These are phyloP conservation scores for Fusarium nelsonii DNA, from an alignment of 2,329 filamentous ascomycete species.

Conservation along the genomic window DNA sequence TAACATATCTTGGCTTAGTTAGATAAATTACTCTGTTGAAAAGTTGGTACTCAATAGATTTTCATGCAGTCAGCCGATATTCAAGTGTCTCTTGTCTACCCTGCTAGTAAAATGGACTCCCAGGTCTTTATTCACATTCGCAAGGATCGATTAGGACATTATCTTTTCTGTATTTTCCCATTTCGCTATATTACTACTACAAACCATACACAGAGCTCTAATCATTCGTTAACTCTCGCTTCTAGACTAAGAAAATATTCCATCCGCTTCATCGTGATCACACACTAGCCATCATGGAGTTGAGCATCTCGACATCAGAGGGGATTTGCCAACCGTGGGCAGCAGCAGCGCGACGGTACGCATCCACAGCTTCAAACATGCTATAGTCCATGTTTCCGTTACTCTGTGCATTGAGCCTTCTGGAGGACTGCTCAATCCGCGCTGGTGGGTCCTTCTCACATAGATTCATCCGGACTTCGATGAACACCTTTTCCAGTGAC, in stretches of 20 bases:
- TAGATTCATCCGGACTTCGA: conserved; percentile 85
- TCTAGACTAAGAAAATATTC: no score
- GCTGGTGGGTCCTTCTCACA: conserved; percentile 79
- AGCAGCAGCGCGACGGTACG: conserved; percentile 74
- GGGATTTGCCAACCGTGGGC: conserved; percentile 81
- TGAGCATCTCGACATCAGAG: conserved; percentile 64
- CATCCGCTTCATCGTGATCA: background rate
- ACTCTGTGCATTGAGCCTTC: background rate
- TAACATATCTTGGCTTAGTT: background rate
- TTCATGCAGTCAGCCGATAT: no score
- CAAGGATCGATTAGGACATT: background rate
- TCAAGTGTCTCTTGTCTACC: background rate
- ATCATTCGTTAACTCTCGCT: background rate
- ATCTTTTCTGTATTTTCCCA: background rate
- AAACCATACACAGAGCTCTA: background rate
- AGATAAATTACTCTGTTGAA: no score
- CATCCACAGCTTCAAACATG: conserved; percentile 77
- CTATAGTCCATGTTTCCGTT: conserved; percentile 66
- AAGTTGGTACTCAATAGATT: no score
- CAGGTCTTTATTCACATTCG: background rate
- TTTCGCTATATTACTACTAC: background rate
- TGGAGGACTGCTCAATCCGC: conserved; percentile 63
- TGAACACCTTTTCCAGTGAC: conserved; percentile 81
- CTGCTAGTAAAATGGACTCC: background rate
- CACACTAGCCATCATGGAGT: conserved; percentile 46